A percentile compares a stretch with the other conserved stretches of the same genome.
These are phyloP conservation scores for Angophora floribunda DNA, from an alignment of 345 rosid genomes.

Conservation along the genomic window DNA sequence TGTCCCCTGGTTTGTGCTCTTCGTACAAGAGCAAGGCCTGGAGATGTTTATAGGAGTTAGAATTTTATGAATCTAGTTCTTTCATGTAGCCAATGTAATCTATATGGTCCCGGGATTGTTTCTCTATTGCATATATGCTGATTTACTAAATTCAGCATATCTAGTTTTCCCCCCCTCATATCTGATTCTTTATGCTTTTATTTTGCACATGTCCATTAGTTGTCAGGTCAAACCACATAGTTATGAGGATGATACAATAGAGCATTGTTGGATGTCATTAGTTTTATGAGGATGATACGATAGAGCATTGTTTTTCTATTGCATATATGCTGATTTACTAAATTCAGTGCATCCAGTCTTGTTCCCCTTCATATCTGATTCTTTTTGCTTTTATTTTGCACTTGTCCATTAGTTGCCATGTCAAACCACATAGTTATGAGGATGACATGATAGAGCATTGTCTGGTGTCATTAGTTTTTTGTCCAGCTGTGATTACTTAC, in stretches of 20 bases:
- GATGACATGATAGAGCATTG: background rate
- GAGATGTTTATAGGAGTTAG: background rate
- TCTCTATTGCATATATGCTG: background rate
- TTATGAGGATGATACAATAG: background rate
- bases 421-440: background rate
- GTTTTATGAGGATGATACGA: background rate
- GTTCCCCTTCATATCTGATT: background rate
- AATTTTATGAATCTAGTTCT: background rate
- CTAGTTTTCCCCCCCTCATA: background rate
- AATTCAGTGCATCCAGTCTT: background rate
- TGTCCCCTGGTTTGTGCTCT: background rate
- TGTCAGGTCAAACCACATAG: background rate
- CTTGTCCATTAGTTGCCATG: background rate
- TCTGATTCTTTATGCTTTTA: background rate
- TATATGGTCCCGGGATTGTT: background rate
- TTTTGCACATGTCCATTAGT: background rate
- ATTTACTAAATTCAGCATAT: background rate
- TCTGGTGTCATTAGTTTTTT: background rate
- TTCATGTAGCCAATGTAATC: background rate
- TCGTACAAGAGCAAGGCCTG: background rate
- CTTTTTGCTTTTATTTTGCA: background rate
- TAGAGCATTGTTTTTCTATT: background rate
- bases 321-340: background rate
- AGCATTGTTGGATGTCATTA: background rate
- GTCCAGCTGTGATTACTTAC: background rate